These are phyloP conservation scores for Peronospora belbahrii DNA, from an alignment of 352 stramenopile genomes.

Conservation along the genomic window DNA sequence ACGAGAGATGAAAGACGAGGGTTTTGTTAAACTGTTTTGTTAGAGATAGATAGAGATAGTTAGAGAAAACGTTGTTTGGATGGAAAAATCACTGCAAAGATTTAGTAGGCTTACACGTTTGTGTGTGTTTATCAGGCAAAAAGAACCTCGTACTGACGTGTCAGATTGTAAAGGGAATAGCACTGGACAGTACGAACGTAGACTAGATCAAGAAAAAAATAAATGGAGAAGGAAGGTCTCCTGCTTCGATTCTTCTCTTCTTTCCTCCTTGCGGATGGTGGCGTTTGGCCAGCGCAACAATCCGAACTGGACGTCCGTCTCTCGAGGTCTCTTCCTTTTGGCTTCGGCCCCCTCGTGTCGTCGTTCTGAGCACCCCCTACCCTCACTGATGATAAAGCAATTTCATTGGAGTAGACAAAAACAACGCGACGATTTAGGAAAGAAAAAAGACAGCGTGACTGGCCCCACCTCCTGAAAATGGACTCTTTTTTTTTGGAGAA, in stretches of 20 bases:
- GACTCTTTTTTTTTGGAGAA: background rate
- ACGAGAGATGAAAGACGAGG: background rate
- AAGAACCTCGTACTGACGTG: background rate
- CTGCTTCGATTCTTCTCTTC: background rate
- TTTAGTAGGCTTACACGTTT: background rate
- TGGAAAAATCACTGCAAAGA: background rate
- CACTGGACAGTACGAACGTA: background rate
- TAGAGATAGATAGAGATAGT: background rate
- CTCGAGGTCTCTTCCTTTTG: conserved; percentile 16
- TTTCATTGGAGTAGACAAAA: conserved; percentile 20
- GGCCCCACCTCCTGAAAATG: conserved; percentile 5
- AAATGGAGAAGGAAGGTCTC: background rate
- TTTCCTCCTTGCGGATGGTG: conserved; percentile 5
- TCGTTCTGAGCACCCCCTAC: conserved; percentile 13
- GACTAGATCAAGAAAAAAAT: too few species aligned
- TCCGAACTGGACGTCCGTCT: conserved; percentile 33
- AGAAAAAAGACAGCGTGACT: conserved; percentile 2
- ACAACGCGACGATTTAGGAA: conserved; percentile 9
- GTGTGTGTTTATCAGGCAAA: background rate
- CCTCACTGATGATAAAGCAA: background rate
- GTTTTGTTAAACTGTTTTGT: too few species aligned
- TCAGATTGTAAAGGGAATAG: background rate
- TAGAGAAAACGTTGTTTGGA: background rate
- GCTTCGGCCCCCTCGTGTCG: conserved; percentile 8
- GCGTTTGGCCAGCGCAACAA: conserved; percentile 26